Conservation (phyloP, 2,329 filamentous ascomycete genomes). For the Penicillium sp. region DNA sequence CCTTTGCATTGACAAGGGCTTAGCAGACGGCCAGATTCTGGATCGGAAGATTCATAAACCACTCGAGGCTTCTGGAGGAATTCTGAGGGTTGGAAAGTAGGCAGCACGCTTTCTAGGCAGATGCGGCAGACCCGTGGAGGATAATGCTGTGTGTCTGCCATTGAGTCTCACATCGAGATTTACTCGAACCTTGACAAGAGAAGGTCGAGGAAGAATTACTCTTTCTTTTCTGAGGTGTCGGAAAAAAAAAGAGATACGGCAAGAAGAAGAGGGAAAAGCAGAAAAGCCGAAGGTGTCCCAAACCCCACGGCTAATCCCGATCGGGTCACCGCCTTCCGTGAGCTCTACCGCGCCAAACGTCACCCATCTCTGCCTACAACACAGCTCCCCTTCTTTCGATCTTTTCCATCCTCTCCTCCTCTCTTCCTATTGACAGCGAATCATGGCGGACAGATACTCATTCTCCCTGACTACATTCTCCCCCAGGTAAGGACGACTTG, state of each 20-base stretch:
- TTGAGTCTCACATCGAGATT: conserved; percentile 8
- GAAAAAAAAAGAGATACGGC: neutral
- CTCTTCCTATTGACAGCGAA: conserved; percentile 16
- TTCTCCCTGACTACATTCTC: conserved; percentile 99
- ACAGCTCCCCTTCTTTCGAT: conserved; percentile 18
- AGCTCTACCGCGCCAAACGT: conserved; percentile 33
- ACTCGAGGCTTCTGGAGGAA: conserved; percentile 59
- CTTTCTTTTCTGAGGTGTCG: conserved; percentile 20
- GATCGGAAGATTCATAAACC: conserved; percentile 71
- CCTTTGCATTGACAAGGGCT: conserved; percentile 93
- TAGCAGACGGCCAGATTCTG: conserved; percentile 72
- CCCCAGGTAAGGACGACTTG: conserved; percentile 63
- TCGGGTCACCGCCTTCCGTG: conserved; percentile 20
- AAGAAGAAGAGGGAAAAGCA: conserved; percentile 12
- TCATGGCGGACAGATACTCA: conserved; percentile 97
- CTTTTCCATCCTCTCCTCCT: conserved; percentile 17
- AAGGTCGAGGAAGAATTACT: conserved; percentile 4
- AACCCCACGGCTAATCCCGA: conserved; percentile 15
- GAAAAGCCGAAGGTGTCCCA: conserved; percentile 13
- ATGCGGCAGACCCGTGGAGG: conserved; percentile 79
- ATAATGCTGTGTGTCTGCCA: conserved; percentile 52
- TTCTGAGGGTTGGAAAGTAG: conserved; percentile 58
- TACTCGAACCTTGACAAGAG: neutral
- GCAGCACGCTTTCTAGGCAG: conserved; percentile 71
- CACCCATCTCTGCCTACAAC: conserved; percentile 28